A percentile compares a stretch with the other conserved stretches of the same genome.
These are phyloP conservation scores for Myochromella boudieri DNA, from an alignment of 768 basidiomycete species.

Conservation along the genomic window DNA sequence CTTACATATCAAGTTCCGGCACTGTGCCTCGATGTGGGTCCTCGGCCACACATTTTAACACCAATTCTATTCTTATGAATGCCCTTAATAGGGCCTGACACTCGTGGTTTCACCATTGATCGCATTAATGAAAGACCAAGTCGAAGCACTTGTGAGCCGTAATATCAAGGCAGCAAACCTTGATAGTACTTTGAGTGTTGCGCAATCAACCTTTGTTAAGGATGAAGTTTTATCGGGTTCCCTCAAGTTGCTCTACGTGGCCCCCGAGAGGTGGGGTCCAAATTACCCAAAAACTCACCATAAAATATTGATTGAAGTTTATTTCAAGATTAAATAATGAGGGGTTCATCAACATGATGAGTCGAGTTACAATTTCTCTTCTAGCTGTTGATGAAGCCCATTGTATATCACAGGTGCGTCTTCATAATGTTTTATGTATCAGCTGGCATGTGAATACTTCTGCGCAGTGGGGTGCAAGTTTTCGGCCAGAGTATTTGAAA, in stretches of 20 bases:
- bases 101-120: constrained; percentile 14
- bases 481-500: constrained; percentile 17
- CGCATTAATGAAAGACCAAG: constrained; percentile 17
- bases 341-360: constrained; percentile 33
- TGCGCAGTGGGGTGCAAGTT: constrained; percentile 16
- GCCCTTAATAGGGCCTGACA: constrained; percentile 15
- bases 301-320: background rate
- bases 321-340: constrained; percentile 14
- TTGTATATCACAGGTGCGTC: constrained; percentile 40
- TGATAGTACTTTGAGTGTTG: constrained; percentile 10
- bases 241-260: constrained; percentile 16
- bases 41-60: too few relatives aligned
- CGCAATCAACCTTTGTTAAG: constrained; percentile 10
- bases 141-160: constrained; percentile 8
- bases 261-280: constrained; percentile 18
- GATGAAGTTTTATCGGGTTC: constrained; percentile 11
- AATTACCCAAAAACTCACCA: background rate
- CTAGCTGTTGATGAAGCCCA: constrained; percentile 52
- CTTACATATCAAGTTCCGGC: constrained; percentile 18
- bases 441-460: background rate
- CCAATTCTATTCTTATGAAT: too few relatives aligned
- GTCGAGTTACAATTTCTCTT: constrained; percentile 38
- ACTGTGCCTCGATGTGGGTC: constrained; percentile 14
- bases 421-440: background rate
- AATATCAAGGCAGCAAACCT: constrained; percentile 16